A percentile compares a stretch with the other conserved stretches of the same genome.
These are phyloP conservation scores for Sporobolomyces phaffii DNA, from an alignment of 768 basidiomycete genomes.

Conservation along the genomic window DNA sequence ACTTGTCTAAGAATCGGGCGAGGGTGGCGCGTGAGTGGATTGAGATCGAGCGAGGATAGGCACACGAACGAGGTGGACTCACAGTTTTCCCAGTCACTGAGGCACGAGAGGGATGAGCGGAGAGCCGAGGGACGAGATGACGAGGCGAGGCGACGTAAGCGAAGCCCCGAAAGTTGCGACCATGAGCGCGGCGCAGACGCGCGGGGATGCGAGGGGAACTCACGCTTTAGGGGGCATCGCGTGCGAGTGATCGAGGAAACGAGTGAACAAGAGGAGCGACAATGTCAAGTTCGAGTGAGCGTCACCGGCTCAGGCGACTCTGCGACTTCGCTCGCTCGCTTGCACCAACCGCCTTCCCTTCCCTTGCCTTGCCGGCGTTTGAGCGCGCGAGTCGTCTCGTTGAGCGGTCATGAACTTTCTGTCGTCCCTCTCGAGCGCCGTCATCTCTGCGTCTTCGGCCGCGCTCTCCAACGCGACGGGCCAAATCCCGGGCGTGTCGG, in stretches of 20 bases:
- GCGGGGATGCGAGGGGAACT: too few relatives aligned
- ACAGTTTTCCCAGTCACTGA: constrained; percentile 99
- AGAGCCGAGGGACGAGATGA: background rate
- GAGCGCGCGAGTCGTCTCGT: too few relatives aligned
- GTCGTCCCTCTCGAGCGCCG: constrained; percentile 18
- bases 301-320: too few relatives aligned
- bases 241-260: background rate
- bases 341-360: too few relatives aligned
- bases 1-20: constrained; percentile 59
- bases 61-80: constrained; percentile 39
- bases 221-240: constrained; percentile 91
- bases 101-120: background rate
- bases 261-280: background rate
- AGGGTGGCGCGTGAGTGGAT: background rate
- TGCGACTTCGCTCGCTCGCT: too few relatives aligned
- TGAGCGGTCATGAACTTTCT: constrained; percentile 41
- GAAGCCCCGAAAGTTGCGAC: too few relatives aligned
- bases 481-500: constrained; percentile 38
- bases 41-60: background rate
- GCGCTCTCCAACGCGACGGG: constrained; percentile 19
- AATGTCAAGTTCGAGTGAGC: too few relatives aligned
- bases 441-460: constrained; percentile 19
- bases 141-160: constrained; percentile 26
- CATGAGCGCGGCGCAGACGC: too few relatives aligned
- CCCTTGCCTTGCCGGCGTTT: too few relatives aligned